Conservation (phyloP, 2,329 filamentous ascomycete species). For the Falciphora oryzae region DNA sequence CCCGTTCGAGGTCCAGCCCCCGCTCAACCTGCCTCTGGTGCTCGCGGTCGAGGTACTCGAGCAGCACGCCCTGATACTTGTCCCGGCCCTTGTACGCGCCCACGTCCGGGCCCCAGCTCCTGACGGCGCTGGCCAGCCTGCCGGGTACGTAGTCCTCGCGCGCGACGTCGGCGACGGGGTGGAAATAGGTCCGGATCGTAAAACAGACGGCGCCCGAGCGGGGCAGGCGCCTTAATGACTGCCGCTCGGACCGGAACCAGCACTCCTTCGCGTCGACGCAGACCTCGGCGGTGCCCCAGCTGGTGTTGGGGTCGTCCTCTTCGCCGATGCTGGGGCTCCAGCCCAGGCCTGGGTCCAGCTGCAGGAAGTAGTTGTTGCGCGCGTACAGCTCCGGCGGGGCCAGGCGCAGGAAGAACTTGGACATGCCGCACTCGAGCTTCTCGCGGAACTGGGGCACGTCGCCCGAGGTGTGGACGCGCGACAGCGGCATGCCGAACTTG, state of each 20-base stretch:
- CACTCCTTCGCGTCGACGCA: conserved; percentile 67
- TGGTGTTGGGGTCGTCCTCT: conserved; percentile 59
- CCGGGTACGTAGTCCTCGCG: conserved; percentile 73
- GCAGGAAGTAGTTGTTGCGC: conserved; percentile 82
- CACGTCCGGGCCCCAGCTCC: conserved; percentile 79
- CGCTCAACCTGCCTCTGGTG: conserved; percentile 66
- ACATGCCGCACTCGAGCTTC: conserved; percentile 73
- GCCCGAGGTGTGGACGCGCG: conserved; percentile 73
- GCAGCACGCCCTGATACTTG: conserved; percentile 64
- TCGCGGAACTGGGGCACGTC: conserved; percentile 67
- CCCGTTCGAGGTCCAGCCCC: conserved; percentile 56
- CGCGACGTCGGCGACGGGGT: conserved; percentile 61
- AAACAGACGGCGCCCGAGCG: conserved; percentile 57
- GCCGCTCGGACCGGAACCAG: conserved; percentile 71
- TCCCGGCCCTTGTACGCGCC: conserved; percentile 72
- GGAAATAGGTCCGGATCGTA: conserved; percentile 76
- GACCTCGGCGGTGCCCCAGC: conserved; percentile 73
- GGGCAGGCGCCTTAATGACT: conserved; percentile 60
- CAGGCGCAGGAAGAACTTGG: conserved; percentile 71
- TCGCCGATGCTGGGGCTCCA: conserved; percentile 73
- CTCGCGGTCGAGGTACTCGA: conserved; percentile 70
- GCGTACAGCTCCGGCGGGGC: conserved; percentile 57
- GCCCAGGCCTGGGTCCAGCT: conserved; percentile 70
- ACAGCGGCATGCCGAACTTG: conserved; percentile 73
- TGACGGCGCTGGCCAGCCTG: conserved; percentile 66